Conservation (phyloP, 768 basidiomycete genomes). For the Tylopilus rubrobrunneus region DNA sequence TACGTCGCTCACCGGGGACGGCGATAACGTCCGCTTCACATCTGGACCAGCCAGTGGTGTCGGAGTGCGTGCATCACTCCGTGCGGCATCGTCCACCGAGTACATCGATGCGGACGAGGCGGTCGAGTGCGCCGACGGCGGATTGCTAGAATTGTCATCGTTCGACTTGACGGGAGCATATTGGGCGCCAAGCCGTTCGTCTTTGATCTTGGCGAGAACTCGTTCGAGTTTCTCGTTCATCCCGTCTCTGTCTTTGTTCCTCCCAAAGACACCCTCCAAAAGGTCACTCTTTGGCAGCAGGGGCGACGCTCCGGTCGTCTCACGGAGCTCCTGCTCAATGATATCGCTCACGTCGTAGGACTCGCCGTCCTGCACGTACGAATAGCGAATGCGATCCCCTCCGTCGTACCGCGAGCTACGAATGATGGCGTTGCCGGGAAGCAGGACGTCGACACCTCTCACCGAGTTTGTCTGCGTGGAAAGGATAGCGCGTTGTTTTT, state of each 20-base stretch:
- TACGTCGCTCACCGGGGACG: slow-evolving; percentile 13
- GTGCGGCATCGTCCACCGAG: slow-evolving; percentile 43
- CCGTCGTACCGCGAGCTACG: slow-evolving; percentile 75
- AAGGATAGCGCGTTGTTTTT: slow-evolving; percentile 82
- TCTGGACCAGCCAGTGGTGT: slow-evolving; percentile 22
- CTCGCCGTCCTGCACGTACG: slow-evolving; percentile 91
- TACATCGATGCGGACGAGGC: slow-evolving; percentile 49
- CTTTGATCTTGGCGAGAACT: slow-evolving; percentile 72
- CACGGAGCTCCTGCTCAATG: slow-evolving; percentile 85
- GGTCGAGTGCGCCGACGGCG: slow-evolving; percentile 27
- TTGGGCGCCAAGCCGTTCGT: slow-evolving; percentile 44
- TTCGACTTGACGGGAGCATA: slow-evolving; percentile 8
- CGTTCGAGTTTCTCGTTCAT: slow-evolving; percentile 69
- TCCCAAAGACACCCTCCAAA: slow-evolving; percentile 60
- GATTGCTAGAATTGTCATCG: slow-evolving; percentile 20
- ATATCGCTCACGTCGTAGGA: slow-evolving; percentile 92
- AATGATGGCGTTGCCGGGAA: slow-evolving; percentile 81
- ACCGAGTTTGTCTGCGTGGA: slow-evolving; percentile 81
- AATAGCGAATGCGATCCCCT: slow-evolving; percentile 81
- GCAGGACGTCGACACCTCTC: slow-evolving; percentile 83
- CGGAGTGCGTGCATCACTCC: slow-evolving; percentile 27
- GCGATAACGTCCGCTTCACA: slow-evolving; percentile 20
- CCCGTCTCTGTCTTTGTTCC: slow-evolving; percentile 56
- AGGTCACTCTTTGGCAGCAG: slow-evolving; percentile 49
- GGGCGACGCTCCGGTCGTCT: slow-evolving; percentile 33